Evolutionary conservation across 2,329 filamentous ascomycete genomes (phyloP), one percentile per base, ranked within the genome.

Genomic region (Aspergillus costaricaensis): DNA sequence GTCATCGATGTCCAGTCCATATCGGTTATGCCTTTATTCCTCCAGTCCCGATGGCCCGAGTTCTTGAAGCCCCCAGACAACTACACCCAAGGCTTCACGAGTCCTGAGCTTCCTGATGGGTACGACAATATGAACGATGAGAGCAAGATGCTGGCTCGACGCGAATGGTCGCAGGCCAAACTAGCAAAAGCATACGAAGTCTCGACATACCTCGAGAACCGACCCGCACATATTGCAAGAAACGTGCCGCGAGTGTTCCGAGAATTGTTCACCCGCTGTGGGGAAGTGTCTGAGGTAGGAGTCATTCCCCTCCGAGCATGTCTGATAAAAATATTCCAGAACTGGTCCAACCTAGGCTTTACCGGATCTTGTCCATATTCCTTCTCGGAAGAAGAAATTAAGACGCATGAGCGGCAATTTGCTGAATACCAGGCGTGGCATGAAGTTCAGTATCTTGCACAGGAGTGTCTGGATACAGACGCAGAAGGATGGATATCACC

Each of bases 401-500:
- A 65, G 49, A 55, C 23, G 38, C 70, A 73, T 43, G 55, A 71
- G n/a, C 64, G 63, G 7, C 63, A 74, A 25, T 76, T 75, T 59
- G 48, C 65, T n/a, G 58, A 71, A 23, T 76, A 77, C 50, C 60
- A 68, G 43, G 65, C 65, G 23, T 73, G 65, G 65, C 60, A 74
- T 54, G 51, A 64, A 15, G 51, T 72, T 32, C 69, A 65, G 30
- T 55, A 57, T 9, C 69, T 74, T 32, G 74, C 69, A 4, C 57
- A 64, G 54, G 65, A 72, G 44, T 63, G 62, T 51, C 64, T 78
- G 3, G 62, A 63, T 55, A 74, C 74, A 0, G 75, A 77, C 66
- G 65, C 66, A 0, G 74, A 77, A 50, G 74, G 74, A 10, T 79
- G 74, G 73, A 65, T 76, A 15, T 47, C 68, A 6, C 76, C 73